phyloP scores from a whole-genome alignment of 441 rosid species.

The Syzygium malaccense region DNA sequence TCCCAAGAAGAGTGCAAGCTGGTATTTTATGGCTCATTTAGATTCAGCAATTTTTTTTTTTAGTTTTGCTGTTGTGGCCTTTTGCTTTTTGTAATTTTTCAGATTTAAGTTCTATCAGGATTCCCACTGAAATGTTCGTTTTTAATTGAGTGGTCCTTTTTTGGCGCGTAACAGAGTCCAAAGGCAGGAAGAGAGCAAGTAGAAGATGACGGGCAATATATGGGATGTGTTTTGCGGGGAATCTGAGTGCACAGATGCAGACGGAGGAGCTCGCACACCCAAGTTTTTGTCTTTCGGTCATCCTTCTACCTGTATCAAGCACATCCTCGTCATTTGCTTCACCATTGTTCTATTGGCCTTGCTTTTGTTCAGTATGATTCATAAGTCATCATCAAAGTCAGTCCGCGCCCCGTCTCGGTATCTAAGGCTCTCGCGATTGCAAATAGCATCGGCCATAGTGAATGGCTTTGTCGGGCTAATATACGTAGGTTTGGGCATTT shows the following conservation, averaged over 20 bases:
- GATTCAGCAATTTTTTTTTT: background rate
- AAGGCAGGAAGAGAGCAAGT: background rate
- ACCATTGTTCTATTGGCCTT: conserved; percentile 39
- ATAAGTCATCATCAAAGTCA: conserved; percentile 29
- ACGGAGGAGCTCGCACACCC: conserved; percentile 16
- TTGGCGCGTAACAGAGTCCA: conserved; percentile 4
- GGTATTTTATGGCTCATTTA: background rate
- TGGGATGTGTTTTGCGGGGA: conserved; percentile 57
- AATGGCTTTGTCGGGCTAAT: conserved; percentile 66
- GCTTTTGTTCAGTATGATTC: conserved; percentile 37
- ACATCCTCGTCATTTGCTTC: conserved; percentile 42
- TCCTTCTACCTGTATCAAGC: conserved; percentile 46
- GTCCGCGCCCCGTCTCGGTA: conserved; percentile 14
- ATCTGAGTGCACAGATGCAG: conserved; percentile 18
- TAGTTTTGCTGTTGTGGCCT: background rate
- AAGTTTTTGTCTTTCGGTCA: conserved; percentile 13
- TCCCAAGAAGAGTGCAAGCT: background rate
- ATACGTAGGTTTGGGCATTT: conserved; percentile 47
- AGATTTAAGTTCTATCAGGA: background rate
- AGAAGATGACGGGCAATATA: conserved; percentile 26
- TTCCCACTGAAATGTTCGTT: background rate
- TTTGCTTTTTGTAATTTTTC: background rate
- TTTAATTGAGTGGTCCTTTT: background rate
- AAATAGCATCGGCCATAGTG: conserved; percentile 41
- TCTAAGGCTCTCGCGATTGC: conserved; percentile 26